Conservation (phyloP, 2,329 filamentous ascomycete species). For the Colletotrichum sp. region DNA sequence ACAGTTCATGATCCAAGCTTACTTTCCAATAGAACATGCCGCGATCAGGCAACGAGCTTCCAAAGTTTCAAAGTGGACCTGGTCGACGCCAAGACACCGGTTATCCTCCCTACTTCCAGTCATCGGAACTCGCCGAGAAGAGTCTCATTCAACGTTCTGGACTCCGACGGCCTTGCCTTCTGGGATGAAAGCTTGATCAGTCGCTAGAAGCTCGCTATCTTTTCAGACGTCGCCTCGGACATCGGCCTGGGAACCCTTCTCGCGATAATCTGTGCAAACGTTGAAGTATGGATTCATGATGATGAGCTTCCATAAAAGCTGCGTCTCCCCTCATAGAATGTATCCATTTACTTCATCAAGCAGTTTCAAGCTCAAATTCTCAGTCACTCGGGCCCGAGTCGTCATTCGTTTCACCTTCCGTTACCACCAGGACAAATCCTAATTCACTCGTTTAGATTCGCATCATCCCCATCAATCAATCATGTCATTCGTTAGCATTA, state of each 20-base stretch:
- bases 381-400: not conserved
- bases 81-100: not conserved
- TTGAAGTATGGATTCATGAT: not conserved
- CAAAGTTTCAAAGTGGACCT: not conserved
- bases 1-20: not conserved
- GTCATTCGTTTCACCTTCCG: not conserved
- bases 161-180: not conserved
- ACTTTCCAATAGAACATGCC: not conserved
- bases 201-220: not conserved
- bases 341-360: not conserved
- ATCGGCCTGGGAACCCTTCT: not conserved
- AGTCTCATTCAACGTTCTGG: not conserved
- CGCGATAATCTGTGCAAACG: not conserved
- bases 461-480: not conserved
- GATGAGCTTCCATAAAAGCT: not conserved
- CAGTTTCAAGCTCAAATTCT: not conserved
- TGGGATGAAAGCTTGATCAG: not conserved
- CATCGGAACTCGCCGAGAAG: not conserved
- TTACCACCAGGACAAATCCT: not conserved
- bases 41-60: not conserved
- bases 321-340: not conserved
- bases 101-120: not conserved
- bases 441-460: not conserved
- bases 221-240: not conserved
- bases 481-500: not conserved